Percentiles rank a stretch among this genome's conserved stretches.
Conservation (phyloP, 2,329 filamentous ascomycete genomes). For the Aspergillus niger region DNA sequence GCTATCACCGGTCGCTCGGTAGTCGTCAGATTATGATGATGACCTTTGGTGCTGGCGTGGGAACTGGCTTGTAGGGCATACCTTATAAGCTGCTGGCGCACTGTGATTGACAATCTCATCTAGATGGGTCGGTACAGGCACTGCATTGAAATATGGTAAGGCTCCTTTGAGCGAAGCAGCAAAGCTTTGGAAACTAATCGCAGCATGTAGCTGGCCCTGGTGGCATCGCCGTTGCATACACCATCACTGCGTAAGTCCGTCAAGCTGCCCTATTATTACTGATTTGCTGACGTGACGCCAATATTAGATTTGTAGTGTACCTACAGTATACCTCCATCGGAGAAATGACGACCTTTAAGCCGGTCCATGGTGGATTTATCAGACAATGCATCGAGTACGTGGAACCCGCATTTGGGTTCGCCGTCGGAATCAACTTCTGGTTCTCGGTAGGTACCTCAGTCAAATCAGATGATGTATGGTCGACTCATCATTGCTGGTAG, state of each 20-base stretch:
- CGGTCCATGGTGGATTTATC: conserved; percentile 38
- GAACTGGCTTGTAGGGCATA: conserved; percentile 28
- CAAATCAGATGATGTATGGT: too few relatives aligned
- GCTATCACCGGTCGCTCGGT: conserved; percentile 34
- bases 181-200: not conserved
- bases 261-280: not conserved
- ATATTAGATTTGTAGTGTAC: conserved; percentile 34
- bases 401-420: conserved; percentile 38
- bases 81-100: too few relatives aligned
- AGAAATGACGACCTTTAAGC: conserved; percentile 35
- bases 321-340: conserved; percentile 36
- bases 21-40: conserved; percentile 43
- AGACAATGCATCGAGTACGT: conserved; percentile 30
- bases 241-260: conserved; percentile 29
- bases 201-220: conserved; percentile 31
- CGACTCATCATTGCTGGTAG: not conserved
- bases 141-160: conserved; percentile 35
- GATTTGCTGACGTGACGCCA: not conserved
- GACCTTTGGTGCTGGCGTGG: conserved; percentile 41
- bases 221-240: conserved; percentile 37
- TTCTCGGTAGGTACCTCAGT: conserved; percentile 32
- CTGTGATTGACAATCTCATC: not conserved
- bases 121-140: conserved; percentile 39
- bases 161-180: not conserved
- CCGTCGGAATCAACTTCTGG: conserved; percentile 39